Percentiles rank a stretch among this genome's conserved stretches.
Evolutionary conservation across 805 yeast species (phyloP).

Genomic region (Nakazawaea anatomiae): DNA sequence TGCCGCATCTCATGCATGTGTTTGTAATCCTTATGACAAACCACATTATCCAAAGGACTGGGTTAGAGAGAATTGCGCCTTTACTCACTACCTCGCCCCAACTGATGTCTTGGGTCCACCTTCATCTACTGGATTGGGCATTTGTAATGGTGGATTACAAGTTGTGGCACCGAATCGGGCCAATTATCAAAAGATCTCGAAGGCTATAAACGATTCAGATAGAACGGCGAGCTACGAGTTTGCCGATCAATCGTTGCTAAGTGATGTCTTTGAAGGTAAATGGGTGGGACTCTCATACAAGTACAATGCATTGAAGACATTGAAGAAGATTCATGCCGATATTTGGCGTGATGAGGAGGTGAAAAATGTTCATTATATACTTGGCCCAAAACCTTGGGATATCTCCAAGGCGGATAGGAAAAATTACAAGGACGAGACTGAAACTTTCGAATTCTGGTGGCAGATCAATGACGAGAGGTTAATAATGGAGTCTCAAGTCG

Average conservation of each 20-base stretch:
- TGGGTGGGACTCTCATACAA: constrained; percentile 50
- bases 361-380: constrained; percentile 51
- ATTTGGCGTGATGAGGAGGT: constrained; percentile 43
- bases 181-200: constrained; percentile 33
- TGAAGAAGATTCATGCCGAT: constrained; percentile 35
- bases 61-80: constrained; percentile 46
- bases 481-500: constrained; percentile 8
- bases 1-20: constrained; percentile 59
- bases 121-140: constrained; percentile 32
- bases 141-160: constrained; percentile 57
- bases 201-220: constrained; percentile 31
- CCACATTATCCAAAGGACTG: constrained; percentile 50
- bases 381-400: constrained; percentile 61
- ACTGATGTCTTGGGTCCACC: constrained; percentile 34
- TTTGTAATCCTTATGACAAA: constrained; percentile 50
- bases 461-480: constrained; percentile 33
- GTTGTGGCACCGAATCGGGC: constrained; percentile 38
- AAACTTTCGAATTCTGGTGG: constrained; percentile 49
- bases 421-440: constrained; percentile 31
- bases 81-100: constrained; percentile 30
- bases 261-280: constrained; percentile 43
- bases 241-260: constrained; percentile 52
- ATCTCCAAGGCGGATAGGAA: constrained; percentile 20
- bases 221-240: constrained; percentile 39
- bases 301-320: constrained; percentile 53